Base-by-base conservation (phyloP, 495 filamentous ascomycete genomes). In the Xylaria venustula region DNA sequence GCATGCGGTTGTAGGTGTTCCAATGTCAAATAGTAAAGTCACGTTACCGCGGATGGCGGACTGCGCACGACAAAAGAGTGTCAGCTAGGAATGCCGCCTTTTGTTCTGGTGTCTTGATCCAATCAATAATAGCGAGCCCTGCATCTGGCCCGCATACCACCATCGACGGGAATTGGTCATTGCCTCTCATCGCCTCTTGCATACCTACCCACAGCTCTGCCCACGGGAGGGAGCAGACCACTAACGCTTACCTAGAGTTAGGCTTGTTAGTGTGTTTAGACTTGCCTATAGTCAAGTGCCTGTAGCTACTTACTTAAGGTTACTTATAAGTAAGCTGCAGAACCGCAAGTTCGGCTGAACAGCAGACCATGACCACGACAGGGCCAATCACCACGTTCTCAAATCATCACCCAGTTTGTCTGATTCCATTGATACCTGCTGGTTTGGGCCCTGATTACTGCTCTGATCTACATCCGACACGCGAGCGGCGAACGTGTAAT, bases 81-180 rank as follows among this genome's bases (percentile, higher is more conserved):
- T 53, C 20, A 40, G 50, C 32, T 41, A 53, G 11, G 19, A 41
- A 26, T 41, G 20, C 28, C 34, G 20, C n/a, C 15, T 17, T 40
- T 20, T 41, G 11, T 19, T 53, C 22, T 47, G 23, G 32, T 25
- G 15, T 14, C 19, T 51, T n/a, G 20, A 41, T 9, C 53, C 53
- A 56, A 56, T 56, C 23, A 46, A 36, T 11, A 37, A 54, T 11
- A 11, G 30, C 41, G 32, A 22, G 41, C 40, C 17, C 20, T 19
- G 14, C 5, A 19, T 20, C 19, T 17, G 34, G 32, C 41, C 30
- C 36, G 54, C 54, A 47, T 57, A 14, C 42, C 54, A 28, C 54
- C 47, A 57, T 57, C 44, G 54, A 57, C 44, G 54, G 47, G 42
- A 47, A 20, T 37, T 47, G 44, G 19, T 34, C 42, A 47, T 15